Evolutionary conservation across 495 filamentous ascomycete species (phyloP), one percentile per base, ranked within the genome.

Genomic region (Cercophora samala): DNA sequence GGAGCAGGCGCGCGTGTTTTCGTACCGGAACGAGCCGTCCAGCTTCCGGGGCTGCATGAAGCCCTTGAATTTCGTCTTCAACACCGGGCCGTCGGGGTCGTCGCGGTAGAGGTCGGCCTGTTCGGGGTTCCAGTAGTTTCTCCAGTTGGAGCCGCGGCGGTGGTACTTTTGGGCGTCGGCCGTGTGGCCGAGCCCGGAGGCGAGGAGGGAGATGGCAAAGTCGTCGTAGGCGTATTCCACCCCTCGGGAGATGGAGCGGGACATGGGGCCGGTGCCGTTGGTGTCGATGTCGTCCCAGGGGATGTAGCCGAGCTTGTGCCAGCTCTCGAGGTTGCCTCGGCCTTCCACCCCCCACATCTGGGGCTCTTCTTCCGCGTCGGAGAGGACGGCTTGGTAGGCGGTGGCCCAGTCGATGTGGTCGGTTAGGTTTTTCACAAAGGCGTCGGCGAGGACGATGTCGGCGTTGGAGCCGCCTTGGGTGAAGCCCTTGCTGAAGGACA

Each of bases 141-240:
- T 71, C 86, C 86, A 89, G 70, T 87, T 86, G 46, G 72, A 74
- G 65, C 86, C 84, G 21, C 87, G 83, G 37, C 76, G 75, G 52
- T 79, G 73, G 73, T 90, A 90, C 66, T 89, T 90, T 55, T 77
- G 70, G 52, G 78, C 76, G 65, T 85, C 83, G 0, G 72, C 76
- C 18, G 74, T 75, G 59, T 84, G 81, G 4, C 82, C 84, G 0
- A 88, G 78, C 1, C 78, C 82, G 63, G 79, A 77, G 53, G 87
- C 85, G 56, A 89, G 80, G 19, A 77, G 69, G 17, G 85, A 81
- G 23, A 88, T 82, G 61, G 79, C 75, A 64, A 89, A 92, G 73
- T 92, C 90, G 64, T 91, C 84, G 77, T 91, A 91, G 4, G 88
- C 86, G 75, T 92, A 91, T 70, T 91, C 90, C 17, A 91, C 85